Conservation (phyloP, 345 rosid species). For the Boechera divaricarpa region DNA sequence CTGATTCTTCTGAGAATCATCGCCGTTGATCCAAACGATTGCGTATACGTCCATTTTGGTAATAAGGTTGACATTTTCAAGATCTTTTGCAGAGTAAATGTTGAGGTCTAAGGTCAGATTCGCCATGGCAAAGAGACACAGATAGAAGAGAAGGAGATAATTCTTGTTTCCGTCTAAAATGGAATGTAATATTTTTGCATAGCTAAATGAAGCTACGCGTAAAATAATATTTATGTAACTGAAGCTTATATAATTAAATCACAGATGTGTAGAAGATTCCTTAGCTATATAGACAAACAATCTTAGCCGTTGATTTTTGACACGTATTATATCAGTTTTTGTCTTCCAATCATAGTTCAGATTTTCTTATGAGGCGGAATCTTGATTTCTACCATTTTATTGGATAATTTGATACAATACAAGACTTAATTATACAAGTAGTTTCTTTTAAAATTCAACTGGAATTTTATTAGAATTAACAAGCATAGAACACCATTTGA, state of each 20-base stretch:
- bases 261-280: conserved; percentile 35
- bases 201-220: neutral
- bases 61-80: conserved; percentile 70
- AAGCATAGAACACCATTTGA: no score
- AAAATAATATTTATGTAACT: conserved; percentile 10
- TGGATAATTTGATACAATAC: no score
- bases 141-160: conserved; percentile 15
- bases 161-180: conserved; percentile 21
- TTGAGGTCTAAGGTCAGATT: conserved; percentile 64
- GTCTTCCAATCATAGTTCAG: no score
- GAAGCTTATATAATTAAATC: neutral
- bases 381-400: no score
- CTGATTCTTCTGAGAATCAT: conserved; percentile 45
- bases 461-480: no score
- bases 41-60: conserved; percentile 87
- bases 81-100: conserved; percentile 66
- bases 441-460: neutral
- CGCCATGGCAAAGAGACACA: conserved; percentile 51
- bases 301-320: conserved; percentile 20
- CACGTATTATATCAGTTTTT: neutral
- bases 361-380: no score
- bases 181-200: neutral
- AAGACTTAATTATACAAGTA: no score
- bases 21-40: conserved; percentile 65
- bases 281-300: neutral